These are phyloP conservation scores for Tetrapisispora phaffii DNA, from an alignment of 805 yeast species.

Conservation along the genomic window DNA sequence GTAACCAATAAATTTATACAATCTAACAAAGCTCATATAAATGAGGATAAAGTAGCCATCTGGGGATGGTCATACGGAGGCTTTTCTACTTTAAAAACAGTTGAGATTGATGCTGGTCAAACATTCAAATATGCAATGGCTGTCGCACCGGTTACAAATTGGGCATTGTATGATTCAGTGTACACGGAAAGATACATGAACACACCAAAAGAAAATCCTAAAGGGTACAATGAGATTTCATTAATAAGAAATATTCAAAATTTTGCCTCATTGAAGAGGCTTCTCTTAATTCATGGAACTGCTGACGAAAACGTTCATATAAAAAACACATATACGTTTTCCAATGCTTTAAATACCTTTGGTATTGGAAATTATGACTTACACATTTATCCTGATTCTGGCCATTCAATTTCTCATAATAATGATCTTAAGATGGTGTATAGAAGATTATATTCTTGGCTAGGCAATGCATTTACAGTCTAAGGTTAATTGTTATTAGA, in stretches of 20 bases:
- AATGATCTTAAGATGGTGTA: conserved; percentile 69
- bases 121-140: conserved; percentile 68
- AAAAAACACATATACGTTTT: conserved; percentile 53
- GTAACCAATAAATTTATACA: conserved; percentile 43
- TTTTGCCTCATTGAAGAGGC: conserved; percentile 43
- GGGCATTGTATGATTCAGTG: conserved; percentile 66
- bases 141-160: conserved; percentile 78
- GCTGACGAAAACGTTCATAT: conserved; percentile 80
- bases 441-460: conserved; percentile 64
- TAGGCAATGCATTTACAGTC: conserved; percentile 41
- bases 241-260: conserved; percentile 32
- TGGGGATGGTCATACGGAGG: conserved; percentile 94
- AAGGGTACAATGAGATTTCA: conserved; percentile 41
- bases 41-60: conserved; percentile 46
- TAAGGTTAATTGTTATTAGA: background rate
- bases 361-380: conserved; percentile 70
- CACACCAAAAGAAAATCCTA: conserved; percentile 38
- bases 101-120: conserved; percentile 54
- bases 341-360: conserved; percentile 46
- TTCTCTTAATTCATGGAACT: conserved; percentile 70
- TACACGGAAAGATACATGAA: conserved; percentile 75
- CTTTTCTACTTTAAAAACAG: conserved; percentile 60
- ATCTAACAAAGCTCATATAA: conserved; percentile 35
- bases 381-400: conserved; percentile 87
- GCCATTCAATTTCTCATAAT: conserved; percentile 72